Conservation (phyloP, 495 filamentous ascomycete species). For the Daldinia caldariorum region DNA sequence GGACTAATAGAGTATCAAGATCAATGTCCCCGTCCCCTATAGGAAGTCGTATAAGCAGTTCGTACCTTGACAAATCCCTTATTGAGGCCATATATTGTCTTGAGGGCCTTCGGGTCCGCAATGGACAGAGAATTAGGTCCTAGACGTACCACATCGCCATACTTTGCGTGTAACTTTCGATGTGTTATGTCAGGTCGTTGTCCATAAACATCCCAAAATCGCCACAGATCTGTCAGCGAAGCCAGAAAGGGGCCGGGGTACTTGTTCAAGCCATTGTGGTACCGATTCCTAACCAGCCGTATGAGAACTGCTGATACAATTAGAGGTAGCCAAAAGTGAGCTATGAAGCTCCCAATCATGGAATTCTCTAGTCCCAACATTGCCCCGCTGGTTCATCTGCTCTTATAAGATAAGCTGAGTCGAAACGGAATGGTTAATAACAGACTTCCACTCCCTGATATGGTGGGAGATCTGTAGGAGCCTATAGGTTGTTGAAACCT, state of each 20-base stretch:
- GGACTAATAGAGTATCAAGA: constrained; percentile 61
- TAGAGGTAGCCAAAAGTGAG: constrained; percentile 61
- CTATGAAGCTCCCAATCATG: constrained; percentile 49
- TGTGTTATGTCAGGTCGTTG: constrained; percentile 72
- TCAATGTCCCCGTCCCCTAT: neutral
- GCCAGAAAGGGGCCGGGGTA: constrained; percentile 75
- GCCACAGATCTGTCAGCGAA: constrained; percentile 73
- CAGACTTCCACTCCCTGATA: neutral
- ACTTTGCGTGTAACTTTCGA: constrained; percentile 71
- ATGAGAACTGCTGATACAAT: constrained; percentile 45
- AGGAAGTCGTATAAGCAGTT: constrained; percentile 18
- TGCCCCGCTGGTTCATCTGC: constrained; percentile 24
- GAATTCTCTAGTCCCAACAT: constrained; percentile 38
- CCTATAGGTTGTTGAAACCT: constrained; percentile 37
- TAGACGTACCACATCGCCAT: constrained; percentile 76
- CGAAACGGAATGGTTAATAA: constrained; percentile 8
- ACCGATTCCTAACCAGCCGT: constrained; percentile 66
- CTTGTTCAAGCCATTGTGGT: constrained; percentile 67
- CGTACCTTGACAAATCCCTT: constrained; percentile 81
- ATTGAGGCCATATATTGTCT: constrained; percentile 81
- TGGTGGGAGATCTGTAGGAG: constrained; percentile 9
- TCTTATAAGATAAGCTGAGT: constrained; percentile 22
- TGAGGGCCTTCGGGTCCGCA: constrained; percentile 71
- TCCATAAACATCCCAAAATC: constrained; percentile 71
- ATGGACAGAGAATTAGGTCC: constrained; percentile 76